Conservation (phyloP, 1,139 yeast genomes). For the Yamadazyma kanchanaburiensis region DNA sequence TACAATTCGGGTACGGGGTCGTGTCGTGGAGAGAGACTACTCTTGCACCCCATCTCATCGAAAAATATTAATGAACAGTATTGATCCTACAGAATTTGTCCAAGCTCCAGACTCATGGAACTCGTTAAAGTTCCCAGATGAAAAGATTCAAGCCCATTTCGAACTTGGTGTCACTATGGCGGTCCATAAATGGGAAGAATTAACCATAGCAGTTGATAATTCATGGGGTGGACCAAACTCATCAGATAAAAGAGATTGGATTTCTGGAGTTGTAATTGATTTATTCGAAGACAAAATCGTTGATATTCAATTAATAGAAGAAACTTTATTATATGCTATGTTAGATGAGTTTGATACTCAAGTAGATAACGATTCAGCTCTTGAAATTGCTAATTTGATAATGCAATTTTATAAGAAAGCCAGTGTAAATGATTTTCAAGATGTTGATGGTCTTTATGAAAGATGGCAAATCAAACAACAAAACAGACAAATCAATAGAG, state of each 20-base stretch:
- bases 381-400: conserved; percentile 66
- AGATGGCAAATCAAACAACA: conserved; percentile 56
- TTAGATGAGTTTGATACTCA: conserved; percentile 89
- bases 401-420: conserved; percentile 68
- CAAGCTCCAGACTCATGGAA: conserved; percentile 36
- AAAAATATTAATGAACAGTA: conserved; percentile 30
- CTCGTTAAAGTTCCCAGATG: conserved; percentile 53
- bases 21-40: too few relatives aligned
- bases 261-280: conserved; percentile 78
- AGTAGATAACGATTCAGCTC: conserved; percentile 86
- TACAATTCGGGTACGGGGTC: too few relatives aligned
- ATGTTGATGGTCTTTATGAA: conserved; percentile 57
- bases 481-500: conserved; percentile 27
- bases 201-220: conserved; percentile 90
- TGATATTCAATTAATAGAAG: conserved; percentile 79
- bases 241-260: conserved; percentile 92
- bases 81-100: conserved; percentile 46
- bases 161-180: conserved; percentile 95
- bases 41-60: conserved; percentile 8
- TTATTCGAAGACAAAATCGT: conserved; percentile 65
- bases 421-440: conserved; percentile 43
- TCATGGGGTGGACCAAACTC: conserved; percentile 96
- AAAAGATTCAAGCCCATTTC: conserved; percentile 73
- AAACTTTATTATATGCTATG: conserved; percentile 83
- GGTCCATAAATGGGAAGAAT: conserved; percentile 82